Percentiles rank a stretch among this genome's conserved stretches.
Conservation (phyloP, 768 basidiomycete genomes). For the Tylopilus subfusipes region DNA sequence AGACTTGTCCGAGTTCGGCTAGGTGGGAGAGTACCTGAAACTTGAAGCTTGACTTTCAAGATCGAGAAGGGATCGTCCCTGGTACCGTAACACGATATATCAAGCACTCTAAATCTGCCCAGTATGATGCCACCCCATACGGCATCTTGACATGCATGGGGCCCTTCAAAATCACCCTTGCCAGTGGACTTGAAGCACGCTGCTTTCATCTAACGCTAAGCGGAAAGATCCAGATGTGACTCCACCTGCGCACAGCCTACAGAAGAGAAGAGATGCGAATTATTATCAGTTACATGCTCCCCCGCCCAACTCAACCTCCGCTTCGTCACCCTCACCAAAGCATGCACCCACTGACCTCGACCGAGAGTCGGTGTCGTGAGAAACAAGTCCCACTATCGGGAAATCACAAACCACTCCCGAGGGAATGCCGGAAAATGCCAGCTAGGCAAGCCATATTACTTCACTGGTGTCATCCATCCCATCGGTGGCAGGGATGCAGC, state of each 20-base stretch:
- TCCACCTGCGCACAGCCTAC: conserved; percentile 26
- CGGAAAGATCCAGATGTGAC: conserved; percentile 35
- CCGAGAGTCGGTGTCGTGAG: conserved; percentile 10
- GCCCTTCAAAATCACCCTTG: conserved; percentile 23
- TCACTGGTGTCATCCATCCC: conserved; percentile 13
- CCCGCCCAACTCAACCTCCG: conserved; percentile 13
- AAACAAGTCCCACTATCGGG: conserved; percentile 9
- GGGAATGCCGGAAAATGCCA: conserved; percentile 19
- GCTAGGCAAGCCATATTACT: conserved; percentile 22
- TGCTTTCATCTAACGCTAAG: conserved; percentile 36
- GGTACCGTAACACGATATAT: conserved; percentile 35
- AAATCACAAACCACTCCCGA: conserved; percentile 13
- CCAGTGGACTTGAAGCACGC: conserved; percentile 27
- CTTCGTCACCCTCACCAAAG: conserved; percentile 3
- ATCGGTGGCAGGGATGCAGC: conserved; percentile 17
- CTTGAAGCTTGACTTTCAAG: conserved; percentile 34
- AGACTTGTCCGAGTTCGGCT: conserved; percentile 23
- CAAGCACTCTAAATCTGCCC: conserved; percentile 31
- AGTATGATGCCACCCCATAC: conserved; percentile 33
- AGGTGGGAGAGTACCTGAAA: conserved; percentile 35
- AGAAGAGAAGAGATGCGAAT: conserved; percentile 9
- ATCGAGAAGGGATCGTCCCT: conserved; percentile 38
- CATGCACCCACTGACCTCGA: not conserved
- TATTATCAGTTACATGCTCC: conserved; percentile 3
- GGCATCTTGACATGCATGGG: conserved; percentile 33